Conservation (phyloP, 306 rosid genomes). For the Ammopiptanthus mongolicus region DNA sequence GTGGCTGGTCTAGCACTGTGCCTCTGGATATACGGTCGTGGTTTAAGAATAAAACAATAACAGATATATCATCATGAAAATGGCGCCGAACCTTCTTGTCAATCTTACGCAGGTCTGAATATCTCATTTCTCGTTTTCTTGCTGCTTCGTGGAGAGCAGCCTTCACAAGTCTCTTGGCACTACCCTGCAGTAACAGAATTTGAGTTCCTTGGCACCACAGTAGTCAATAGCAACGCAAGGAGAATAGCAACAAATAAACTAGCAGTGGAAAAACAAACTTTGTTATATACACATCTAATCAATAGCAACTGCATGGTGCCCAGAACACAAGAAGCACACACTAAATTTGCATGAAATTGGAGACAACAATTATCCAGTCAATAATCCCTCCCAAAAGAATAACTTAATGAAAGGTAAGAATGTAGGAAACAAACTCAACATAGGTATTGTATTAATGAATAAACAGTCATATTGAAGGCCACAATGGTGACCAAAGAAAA, state of each 20-base stretch:
- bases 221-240: neutral
- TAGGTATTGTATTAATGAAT: neutral
- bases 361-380: neutral
- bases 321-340: neutral
- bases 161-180: slow-evolving; percentile 71
- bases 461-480: neutral
- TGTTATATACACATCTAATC: neutral
- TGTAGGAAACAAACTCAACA: neutral
- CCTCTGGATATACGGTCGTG: slow-evolving; percentile 72
- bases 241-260: neutral
- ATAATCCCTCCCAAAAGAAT: neutral
- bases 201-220: neutral
- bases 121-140: slow-evolving; percentile 67
- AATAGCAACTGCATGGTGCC: neutral
- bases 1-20: slow-evolving; percentile 33
- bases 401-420: neutral
- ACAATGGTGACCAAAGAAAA: neutral
- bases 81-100: slow-evolving; percentile 88
- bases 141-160: slow-evolving; percentile 89
- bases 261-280: neutral
- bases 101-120: slow-evolving; percentile 67
- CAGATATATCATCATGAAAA: slow-evolving; percentile 81
- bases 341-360: neutral
- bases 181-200: slow-evolving; percentile 50
- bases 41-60: slow-evolving; percentile 85